Conservation (phyloP, 352 stramenopile species). For the Pythium vanterpoolii region DNA sequence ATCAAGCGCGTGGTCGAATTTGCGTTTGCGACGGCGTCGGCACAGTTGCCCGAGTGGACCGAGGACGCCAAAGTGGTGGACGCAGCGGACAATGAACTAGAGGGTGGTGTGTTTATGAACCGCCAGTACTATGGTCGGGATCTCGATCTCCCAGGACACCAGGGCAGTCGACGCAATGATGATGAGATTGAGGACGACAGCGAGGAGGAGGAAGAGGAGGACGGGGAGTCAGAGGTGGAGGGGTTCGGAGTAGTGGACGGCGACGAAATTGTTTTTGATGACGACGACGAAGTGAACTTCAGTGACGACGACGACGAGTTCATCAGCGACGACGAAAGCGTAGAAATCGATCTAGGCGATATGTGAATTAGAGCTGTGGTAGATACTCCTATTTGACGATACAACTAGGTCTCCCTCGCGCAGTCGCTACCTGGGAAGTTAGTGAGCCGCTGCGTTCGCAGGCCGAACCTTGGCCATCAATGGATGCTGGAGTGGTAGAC, state of each 20-base stretch:
- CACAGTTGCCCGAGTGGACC: background rate
- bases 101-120: slow-evolving; percentile 8
- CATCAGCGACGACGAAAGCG: background rate
- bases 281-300: slow-evolving; percentile 85
- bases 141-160: background rate
- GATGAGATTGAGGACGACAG: background rate
- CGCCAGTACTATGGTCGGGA: background rate
- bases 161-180: background rate
- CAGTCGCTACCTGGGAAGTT: too few species aligned
- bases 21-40: background rate
- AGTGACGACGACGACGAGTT: slow-evolving; percentile 34
- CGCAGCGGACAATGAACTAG: background rate
- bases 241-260: background rate
- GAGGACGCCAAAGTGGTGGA: background rate
- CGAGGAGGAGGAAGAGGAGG: background rate
- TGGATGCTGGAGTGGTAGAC: background rate
- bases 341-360: too few species aligned
- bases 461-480: background rate
- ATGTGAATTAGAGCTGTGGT: background rate
- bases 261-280: slow-evolving; percentile 25
- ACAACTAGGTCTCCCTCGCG: too few species aligned
- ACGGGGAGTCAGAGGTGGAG: background rate
- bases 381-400: background rate
- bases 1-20: slow-evolving; percentile 4
- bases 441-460: background rate